Evolutionary conservation across 495 filamentous ascomycete species (phyloP).

Genomic region (Penicillium samsonianum): DNA sequence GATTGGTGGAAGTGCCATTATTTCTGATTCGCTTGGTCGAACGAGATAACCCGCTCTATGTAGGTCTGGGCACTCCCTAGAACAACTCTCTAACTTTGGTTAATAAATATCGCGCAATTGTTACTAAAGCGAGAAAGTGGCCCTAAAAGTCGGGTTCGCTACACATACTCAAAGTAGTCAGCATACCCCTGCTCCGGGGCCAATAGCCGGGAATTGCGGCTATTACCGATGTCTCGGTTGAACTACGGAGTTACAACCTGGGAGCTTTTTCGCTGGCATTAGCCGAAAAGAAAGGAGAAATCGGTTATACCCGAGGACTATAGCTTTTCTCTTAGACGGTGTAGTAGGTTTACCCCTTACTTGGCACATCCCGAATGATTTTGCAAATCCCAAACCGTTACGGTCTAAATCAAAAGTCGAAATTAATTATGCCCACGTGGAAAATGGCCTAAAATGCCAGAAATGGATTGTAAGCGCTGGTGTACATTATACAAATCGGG

Average conservation of each 20-base stretch:
- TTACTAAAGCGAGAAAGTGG: not conserved
- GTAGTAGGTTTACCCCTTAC: too few species aligned
- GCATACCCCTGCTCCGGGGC: not conserved
- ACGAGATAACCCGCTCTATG: too few species aligned
- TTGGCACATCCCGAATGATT: too few species aligned
- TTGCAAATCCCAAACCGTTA: not conserved
- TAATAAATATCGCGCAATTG: too few species aligned
- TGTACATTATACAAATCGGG: slow-evolving; percentile 11
- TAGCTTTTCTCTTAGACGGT: not conserved
- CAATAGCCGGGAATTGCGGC: too few species aligned
- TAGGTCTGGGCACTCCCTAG: not conserved
- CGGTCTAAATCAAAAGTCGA: not conserved
- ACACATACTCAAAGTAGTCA: not conserved
- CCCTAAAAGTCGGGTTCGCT: not conserved
- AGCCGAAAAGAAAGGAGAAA: not conserved
- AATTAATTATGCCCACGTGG: not conserved
- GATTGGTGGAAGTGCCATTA: too few species aligned
- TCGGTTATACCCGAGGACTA: not conserved
- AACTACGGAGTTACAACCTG: too few species aligned
- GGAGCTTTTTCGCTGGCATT: not conserved
- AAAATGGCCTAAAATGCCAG: not conserved
- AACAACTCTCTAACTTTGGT: not conserved
- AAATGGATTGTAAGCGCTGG: too few species aligned
- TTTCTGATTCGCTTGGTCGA: too few species aligned
- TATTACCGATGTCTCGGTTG: not conserved